Base-by-base conservation (phyloP, 208 protist genomes). In the Endotrypanum monterogeii region DNA sequence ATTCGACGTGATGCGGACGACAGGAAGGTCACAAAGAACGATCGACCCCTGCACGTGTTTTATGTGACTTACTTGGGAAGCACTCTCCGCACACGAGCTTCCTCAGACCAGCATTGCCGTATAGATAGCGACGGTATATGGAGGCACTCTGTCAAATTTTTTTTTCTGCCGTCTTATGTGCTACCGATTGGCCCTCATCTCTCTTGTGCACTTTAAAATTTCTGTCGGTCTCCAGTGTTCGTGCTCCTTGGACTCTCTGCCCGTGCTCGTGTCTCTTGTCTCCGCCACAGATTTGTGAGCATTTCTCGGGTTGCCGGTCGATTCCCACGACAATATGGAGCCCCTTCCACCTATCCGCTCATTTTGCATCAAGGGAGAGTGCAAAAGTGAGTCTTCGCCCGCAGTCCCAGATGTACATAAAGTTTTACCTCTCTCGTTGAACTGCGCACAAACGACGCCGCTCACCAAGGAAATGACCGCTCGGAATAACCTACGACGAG, bases 401-500 rank as follows among this genome's bases (percentile, higher is more conserved):
- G 41, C 25, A 70, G 6, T 14, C 67, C 12, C 39, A 37, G 58
- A 61, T 55, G 50, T 16, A 62, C 16, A 32, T 52, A 2, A 46
- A 20, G 0, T 18, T 12, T 61, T 61, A 20, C 25, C 23, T 11
- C 37, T 11, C 28, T 39, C 57, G 8, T 37, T 39, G 18, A 32
- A 16, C 3, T n/a, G 16, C 28, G 41, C 44, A 14, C 14, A 25
- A 25, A 30, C 46, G 50, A 56, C 35, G 18, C 70, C 70, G 32
- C 72, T 70, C 8, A 48, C 70, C 1, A 62, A 67, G 54, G 76
- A 80, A 12, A 63, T 69, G 32, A 75, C 75, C 46, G 75, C 74
- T 67, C 69, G 76, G 18, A 80, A 80, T 39, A 51, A 62, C 51
- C 76, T 80, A 8, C 76, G 76, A n/a, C 76, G 75, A 37, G 76